Percentiles rank a stretch among this genome's conserved stretches.
Conservation (phyloP, 2,329 filamentous ascomycete genomes). For the Exophiala sp. region DNA sequence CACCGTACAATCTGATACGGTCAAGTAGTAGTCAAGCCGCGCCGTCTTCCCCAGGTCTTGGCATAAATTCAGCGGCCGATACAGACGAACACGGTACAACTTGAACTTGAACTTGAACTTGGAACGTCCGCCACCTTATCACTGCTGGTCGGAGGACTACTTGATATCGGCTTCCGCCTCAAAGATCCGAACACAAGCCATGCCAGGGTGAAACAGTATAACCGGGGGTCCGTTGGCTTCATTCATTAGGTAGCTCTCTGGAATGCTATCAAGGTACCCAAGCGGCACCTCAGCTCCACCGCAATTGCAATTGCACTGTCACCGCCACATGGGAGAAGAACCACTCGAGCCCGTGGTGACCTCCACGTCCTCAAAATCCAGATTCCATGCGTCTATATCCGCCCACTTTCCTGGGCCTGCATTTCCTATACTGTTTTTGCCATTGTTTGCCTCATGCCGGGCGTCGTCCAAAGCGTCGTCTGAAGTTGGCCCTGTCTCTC, state of each 20-base stretch:
- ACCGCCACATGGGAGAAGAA: constrained; percentile 17
- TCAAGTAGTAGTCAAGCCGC: no score
- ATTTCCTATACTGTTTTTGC: not conserved
- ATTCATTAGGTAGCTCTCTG: not conserved
- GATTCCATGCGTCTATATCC: constrained; percentile 28
- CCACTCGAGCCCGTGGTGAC: constrained; percentile 18
- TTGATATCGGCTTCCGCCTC: no score
- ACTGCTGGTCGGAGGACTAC: no score
- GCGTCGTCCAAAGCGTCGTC: not conserved
- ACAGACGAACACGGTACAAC: no score
- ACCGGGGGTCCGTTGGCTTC: no score
- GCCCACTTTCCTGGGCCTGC: constrained; percentile 24
- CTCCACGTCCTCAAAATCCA: constrained; percentile 29
- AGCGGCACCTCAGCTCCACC: not conserved
- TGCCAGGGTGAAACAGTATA: no score
- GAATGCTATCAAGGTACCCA: not conserved
- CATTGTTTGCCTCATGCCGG: not conserved
- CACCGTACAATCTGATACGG: no score
- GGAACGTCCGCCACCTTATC: no score
- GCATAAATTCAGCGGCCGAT: no score
- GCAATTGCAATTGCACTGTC: not conserved
- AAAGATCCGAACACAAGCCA: no score
- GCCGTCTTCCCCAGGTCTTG: no score
- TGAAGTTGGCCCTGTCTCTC: not conserved
- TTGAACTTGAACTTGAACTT: no score